These are phyloP conservation scores for Cladophialophora chaetospira DNA, from an alignment of 2,329 filamentous ascomycete genomes.

Conservation along the genomic window DNA sequence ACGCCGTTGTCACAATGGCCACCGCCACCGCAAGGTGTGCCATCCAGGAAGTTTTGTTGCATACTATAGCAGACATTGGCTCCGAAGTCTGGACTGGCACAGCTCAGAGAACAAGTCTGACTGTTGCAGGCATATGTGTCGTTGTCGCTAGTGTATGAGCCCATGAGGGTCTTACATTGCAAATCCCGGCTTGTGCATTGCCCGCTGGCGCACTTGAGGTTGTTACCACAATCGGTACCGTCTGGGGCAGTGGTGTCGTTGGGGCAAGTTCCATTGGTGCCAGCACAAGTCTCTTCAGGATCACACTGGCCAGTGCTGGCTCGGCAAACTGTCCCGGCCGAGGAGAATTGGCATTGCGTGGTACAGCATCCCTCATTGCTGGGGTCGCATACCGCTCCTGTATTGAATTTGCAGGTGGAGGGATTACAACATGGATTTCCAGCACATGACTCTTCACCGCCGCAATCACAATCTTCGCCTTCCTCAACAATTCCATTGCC, in stretches of 20 bases:
- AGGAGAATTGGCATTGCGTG: conserved; percentile 45
- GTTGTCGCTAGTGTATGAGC: conserved; percentile 70
- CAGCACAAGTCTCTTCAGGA: conserved; percentile 79
- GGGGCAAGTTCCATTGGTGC: conserved; percentile 72
- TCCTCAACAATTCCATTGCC: conserved; percentile 96
- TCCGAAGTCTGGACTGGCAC: conserved; percentile 69
- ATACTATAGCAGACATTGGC: conserved; percentile 69
- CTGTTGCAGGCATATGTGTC: conserved; percentile 77
- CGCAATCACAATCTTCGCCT: conserved; percentile 95
- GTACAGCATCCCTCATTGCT: conserved; percentile 52
- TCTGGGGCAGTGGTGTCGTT: conserved; percentile 69
- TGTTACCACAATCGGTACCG: conserved; percentile 69
- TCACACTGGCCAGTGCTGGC: conserved; percentile 79
- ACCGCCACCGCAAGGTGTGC: conserved; percentile 78
- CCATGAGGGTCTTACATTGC: conserved; percentile 86
- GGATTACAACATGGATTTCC: conserved; percentile 81
- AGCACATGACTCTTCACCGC: conserved; percentile 70
- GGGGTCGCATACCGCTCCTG: conserved; percentile 71
- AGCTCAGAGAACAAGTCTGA: conserved; percentile 74
- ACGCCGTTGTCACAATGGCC: conserved; percentile 77
- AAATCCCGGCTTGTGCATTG: conserved; percentile 91
- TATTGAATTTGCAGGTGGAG: conserved; percentile 80
- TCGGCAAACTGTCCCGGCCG: conserved; percentile 74
- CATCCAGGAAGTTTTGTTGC: conserved; percentile 91
- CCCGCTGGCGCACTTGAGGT: conserved; percentile 80